These are phyloP conservation scores for Raphanus sativus DNA, from an alignment of 345 rosid genomes.

Conservation along the genomic window DNA sequence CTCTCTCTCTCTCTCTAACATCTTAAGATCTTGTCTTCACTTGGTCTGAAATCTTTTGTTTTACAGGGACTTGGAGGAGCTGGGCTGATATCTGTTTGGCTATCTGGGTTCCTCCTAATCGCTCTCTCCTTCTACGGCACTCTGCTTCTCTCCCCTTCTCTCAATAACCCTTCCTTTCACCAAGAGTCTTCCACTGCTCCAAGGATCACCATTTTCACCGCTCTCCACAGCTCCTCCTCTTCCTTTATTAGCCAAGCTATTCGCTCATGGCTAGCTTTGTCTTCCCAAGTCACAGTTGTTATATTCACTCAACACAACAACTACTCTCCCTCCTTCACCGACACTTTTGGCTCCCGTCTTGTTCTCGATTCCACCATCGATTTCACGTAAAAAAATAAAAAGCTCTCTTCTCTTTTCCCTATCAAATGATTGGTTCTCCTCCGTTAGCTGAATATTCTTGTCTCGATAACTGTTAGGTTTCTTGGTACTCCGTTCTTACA, in stretches of 20 bases:
- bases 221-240: conserved; percentile 41
- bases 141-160: conserved; percentile 52
- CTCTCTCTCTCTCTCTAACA: neutral
- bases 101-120: conserved; percentile 68
- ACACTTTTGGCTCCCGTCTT: conserved; percentile 56
- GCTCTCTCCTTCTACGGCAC: conserved; percentile 72
- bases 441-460: neutral
- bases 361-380: conserved; percentile 66
- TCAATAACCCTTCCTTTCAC: conserved; percentile 13
- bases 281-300: conserved; percentile 61
- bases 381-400: conserved; percentile 59
- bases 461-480: conserved; percentile 47
- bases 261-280: conserved; percentile 84
- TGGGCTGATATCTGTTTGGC: conserved; percentile 72
- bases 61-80: conserved; percentile 49
- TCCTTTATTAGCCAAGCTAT: conserved; percentile 49
- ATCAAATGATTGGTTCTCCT: neutral
- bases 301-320: conserved; percentile 57
- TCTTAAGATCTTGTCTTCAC: neutral
- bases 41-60: neutral
- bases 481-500: conserved; percentile 84
- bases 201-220: conserved; percentile 63
- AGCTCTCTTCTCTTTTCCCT: conserved; percentile 22
- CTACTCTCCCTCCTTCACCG: conserved; percentile 45
- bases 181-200: conserved; percentile 36